Evolutionary conservation across 83 land plant species (phyloP), one percentile per base, ranked within the genome.

Genomic region (Diphasiastrum complanatum): DNA sequence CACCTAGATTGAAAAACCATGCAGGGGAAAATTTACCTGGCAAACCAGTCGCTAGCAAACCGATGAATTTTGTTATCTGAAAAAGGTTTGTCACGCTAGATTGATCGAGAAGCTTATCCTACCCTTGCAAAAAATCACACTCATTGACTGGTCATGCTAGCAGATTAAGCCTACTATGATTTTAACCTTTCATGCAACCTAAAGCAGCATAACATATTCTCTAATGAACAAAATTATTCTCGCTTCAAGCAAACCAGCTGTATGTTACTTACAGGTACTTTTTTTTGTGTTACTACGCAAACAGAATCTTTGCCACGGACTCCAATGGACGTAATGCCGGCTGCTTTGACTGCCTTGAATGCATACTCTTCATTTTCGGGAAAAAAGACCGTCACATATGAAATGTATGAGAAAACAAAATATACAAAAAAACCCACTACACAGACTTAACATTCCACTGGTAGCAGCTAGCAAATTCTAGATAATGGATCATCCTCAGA

Each of bases 31-130:
- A 63, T 18, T 56, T 65, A 92, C 97, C 97, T 41, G 97, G 83
- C 81, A 88, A 81, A 60, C 97, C 96, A 27, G 97, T 92, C 1
- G 97, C 97, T 11, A 92, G 52, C 64, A 92, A 65, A 0, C 97
- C 97, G 23, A 88, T 72, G 48, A 55, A 81, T 75, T 87, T 87
- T 5, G 91, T 92, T 14, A 92, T 82, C 23, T 83, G 69, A 61
- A 87, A 92, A 45, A 92, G 81, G 72, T 92, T 95, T 1, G 89
- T 76, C n/a, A 92, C 96, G 67, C 91, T 88, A 0, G 90, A 77
- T 61, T 88, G 91, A 68, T 92, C 97, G 76, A 92, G 74, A 41
- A 92, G 79, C 74, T 92, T 92, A 68, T 92, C 97, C 97, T 92
- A 75, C 50, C 28, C 28, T 18, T 14, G 59, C 18, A 20, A 33